phyloP scores from a whole-genome alignment of 140 eudicot species.

The Ambrosia hybrid region DNA sequence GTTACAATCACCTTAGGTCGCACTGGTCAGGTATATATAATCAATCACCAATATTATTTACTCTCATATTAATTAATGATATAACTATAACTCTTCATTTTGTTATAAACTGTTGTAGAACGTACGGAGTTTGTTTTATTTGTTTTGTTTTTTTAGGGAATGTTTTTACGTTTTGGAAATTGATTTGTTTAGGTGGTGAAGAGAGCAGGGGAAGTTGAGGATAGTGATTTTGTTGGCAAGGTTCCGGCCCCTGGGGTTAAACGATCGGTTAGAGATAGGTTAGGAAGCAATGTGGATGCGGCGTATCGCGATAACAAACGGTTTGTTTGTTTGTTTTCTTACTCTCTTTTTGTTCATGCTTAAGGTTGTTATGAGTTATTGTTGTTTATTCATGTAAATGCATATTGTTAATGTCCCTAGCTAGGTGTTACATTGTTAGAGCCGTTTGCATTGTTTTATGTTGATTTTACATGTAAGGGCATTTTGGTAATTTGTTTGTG shows the following conservation, averaged over 20 bases:
- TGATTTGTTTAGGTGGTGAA: constrained; percentile 19
- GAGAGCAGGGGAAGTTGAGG: constrained; percentile 13
- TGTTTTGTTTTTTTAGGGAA: not conserved
- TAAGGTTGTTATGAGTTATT: not conserved
- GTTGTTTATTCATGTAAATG: not conserved
- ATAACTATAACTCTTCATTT: not conserved
- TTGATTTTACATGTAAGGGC: no score
- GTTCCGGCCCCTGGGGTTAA: not conserved
- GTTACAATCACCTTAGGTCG: constrained; percentile 19
- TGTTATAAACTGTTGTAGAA: not conserved
- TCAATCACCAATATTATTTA: not conserved
- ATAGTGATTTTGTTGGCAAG: not conserved
- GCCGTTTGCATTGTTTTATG: no score
- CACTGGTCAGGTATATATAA: constrained; percentile 1
- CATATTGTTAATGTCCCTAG: no score
- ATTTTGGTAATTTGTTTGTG: no score
- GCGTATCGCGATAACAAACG: not conserved
- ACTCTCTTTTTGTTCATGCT: not conserved
- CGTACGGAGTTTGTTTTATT: not conserved
- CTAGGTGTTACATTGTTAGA: no score
- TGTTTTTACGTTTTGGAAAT: not conserved
- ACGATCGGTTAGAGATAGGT: constrained; percentile 4
- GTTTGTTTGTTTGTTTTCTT: not conserved
- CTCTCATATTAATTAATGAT: not conserved
- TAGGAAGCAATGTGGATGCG: constrained; percentile 12